A percentile compares a stretch with the other conserved stretches of the same genome.
Conservation (phyloP, 768 basidiomycete species). For the Phaeotremella fagi region DNA sequence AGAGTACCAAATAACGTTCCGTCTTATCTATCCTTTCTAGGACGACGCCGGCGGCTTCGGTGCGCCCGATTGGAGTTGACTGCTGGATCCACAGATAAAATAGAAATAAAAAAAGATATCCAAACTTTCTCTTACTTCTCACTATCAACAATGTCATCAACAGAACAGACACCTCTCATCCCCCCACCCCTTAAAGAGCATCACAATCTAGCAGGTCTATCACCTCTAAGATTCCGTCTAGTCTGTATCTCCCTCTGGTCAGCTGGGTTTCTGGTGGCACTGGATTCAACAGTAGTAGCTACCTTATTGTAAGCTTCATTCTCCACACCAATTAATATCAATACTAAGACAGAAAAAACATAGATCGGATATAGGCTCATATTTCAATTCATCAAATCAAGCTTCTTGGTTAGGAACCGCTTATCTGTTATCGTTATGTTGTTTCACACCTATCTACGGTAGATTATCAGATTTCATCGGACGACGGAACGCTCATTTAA, state of each 20-base stretch:
- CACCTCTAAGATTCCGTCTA: constrained; percentile 27
- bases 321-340: neutral
- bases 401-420: constrained; percentile 42
- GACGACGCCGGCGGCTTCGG: too few relatives aligned
- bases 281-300: constrained; percentile 36
- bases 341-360: too few relatives aligned
- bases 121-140: too few relatives aligned
- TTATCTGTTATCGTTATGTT: constrained; percentile 39
- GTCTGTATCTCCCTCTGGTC: constrained; percentile 35
- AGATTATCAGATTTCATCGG: constrained; percentile 33
- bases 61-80: too few relatives aligned
- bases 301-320: constrained; percentile 18
- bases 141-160: too few relatives aligned
- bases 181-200: constrained; percentile 7
- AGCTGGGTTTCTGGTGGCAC: constrained; percentile 25
- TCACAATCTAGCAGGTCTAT: constrained; percentile 34
- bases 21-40: too few relatives aligned
- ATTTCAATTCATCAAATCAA: constrained; percentile 32
- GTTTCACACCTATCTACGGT: constrained; percentile 42
- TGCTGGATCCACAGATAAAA: too few relatives aligned
- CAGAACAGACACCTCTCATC: neutral
- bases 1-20: too few relatives aligned
- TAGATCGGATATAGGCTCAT: constrained; percentile 19
- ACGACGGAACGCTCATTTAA: constrained; percentile 24
- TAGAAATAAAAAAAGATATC: too few relatives aligned